Percentiles rank a stretch among this genome's conserved stretches.
phyloP scores from a whole-genome alignment of 2,329 filamentous ascomycete species.

The Exophiala sideris region DNA sequence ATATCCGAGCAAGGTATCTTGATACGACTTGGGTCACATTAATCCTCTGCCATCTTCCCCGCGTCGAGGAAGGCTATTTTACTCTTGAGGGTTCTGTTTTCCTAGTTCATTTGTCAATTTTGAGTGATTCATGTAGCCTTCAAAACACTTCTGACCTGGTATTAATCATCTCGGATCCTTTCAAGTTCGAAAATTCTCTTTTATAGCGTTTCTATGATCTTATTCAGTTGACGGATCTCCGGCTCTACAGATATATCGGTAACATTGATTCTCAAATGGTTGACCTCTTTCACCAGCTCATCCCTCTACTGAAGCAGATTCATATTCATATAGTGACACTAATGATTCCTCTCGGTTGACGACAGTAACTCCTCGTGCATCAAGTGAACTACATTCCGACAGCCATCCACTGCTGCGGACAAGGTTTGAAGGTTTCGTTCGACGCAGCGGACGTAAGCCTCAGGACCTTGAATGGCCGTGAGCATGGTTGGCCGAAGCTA shows the following conservation, averaged over 20 bases:
- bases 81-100: not conserved
- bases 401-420: not conserved
- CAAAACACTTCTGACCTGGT: not conserved
- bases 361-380: not conserved
- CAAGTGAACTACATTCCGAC: not conserved
- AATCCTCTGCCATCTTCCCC: not conserved
- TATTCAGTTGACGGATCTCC: not conserved
- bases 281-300: not conserved
- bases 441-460: not conserved
- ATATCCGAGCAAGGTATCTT: not conserved
- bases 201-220: not conserved
- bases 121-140: not conserved
- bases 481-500: not conserved
- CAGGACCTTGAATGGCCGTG: not conserved
- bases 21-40: not conserved
- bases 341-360: not conserved
- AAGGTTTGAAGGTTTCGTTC: not conserved
- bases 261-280: not conserved
- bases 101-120: not conserved
- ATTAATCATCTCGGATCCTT: not conserved
- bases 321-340: not conserved
- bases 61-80: not conserved
- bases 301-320: not conserved
- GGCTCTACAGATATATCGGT: not conserved
- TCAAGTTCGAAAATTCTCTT: not conserved